Conservation (phyloP, 305 asterid genomes). For the Vinca major region DNA sequence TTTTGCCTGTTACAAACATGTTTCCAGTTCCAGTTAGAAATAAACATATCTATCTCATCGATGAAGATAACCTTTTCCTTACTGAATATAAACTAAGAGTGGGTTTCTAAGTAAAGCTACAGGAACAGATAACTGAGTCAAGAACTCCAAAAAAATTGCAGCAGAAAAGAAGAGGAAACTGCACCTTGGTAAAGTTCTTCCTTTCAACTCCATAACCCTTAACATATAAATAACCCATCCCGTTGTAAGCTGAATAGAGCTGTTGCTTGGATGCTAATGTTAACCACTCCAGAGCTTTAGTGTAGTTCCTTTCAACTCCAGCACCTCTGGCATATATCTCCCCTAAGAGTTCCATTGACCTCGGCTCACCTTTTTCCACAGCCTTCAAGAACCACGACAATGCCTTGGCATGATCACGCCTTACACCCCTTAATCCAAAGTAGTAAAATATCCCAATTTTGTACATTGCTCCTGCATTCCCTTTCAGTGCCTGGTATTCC, state of each 20-base stretch:
- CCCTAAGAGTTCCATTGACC: constrained; percentile 97
- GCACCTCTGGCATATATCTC: constrained; percentile 95
- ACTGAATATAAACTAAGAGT: neutral
- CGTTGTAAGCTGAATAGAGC: constrained; percentile 85
- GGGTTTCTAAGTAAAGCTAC: neutral
- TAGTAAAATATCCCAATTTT: constrained; percentile 79
- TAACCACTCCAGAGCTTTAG: constrained; percentile 88
- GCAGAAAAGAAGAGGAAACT: too few species aligned
- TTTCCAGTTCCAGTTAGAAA: constrained; percentile 3
- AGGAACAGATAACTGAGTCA: too few species aligned
- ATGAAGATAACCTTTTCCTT: neutral
- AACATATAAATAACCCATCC: constrained; percentile 88
- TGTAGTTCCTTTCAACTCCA: constrained; percentile 85
- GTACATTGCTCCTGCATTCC: constrained; percentile 93
- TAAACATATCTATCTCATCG: neutral
- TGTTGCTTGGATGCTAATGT: constrained; percentile 85
- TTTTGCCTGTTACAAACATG: constrained; percentile 55
- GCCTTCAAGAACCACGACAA: constrained; percentile 84
- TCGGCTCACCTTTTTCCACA: constrained; percentile 81
- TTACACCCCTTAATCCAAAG: constrained; percentile 88
- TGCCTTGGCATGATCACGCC: constrained; percentile 82
- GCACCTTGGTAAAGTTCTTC: constrained; percentile 84
- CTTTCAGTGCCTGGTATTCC: constrained; percentile 95
- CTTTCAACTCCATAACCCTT: constrained; percentile 93
- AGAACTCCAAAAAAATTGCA: too few species aligned